Evolutionary conservation across 208 protist species (phyloP).

Genomic region (Crithidia thermophila): DNA sequence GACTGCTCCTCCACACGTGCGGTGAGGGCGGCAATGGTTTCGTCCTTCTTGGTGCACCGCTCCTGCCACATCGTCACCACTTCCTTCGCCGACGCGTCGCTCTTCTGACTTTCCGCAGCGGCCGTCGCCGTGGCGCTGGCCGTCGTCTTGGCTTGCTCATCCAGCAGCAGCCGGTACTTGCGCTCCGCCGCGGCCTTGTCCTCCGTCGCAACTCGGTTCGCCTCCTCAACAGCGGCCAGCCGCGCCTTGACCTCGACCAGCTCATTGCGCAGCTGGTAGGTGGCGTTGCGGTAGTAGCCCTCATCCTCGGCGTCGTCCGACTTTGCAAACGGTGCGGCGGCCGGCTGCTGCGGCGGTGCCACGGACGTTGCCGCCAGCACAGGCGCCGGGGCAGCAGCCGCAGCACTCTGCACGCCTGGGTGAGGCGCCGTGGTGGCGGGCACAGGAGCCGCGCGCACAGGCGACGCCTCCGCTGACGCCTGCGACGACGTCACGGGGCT

Average conservation of each 20-base stretch:
- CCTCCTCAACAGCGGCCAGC: conserved; percentile 43
- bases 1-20: conserved; percentile 50
- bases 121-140: neutral
- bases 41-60: conserved; percentile 57
- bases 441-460: neutral
- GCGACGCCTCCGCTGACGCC: neutral
- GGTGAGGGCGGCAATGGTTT: conserved; percentile 52
- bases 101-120: neutral
- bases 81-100: neutral
- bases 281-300: conserved; percentile 41
- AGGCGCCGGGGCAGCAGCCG: neutral
- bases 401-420: too few relatives aligned
- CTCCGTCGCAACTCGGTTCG: conserved; percentile 34
- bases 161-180: conserved; percentile 56
- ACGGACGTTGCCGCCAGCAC: neutral
- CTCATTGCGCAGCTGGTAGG: conserved; percentile 55
- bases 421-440: too few relatives aligned
- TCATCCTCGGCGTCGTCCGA: conserved; percentile 32
- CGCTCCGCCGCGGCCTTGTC: conserved; percentile 44
- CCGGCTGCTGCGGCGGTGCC: neutral
- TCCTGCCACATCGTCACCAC: conserved; percentile 36
- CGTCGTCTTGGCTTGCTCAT: conserved; percentile 28
- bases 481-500: neutral
- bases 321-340: neutral
- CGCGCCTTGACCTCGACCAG: conserved; percentile 36